phyloP scores from a whole-genome alignment of 139 green algal genomes.

The Nannochloris sp. region DNA sequence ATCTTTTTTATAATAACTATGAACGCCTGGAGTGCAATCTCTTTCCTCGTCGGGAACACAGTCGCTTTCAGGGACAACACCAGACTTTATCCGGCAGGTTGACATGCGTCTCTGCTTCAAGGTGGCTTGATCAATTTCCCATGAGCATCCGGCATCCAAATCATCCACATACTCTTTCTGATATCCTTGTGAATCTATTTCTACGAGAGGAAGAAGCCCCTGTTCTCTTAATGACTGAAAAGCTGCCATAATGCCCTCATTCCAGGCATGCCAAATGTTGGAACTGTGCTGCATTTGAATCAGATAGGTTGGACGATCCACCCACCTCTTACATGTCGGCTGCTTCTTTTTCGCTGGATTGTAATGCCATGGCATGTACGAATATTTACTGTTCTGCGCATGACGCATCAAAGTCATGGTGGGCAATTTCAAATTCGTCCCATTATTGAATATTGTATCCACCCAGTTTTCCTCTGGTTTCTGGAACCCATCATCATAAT shows the following conservation, averaged over 20 bases:
- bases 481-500: no score
- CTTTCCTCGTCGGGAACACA: neutral
- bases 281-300: slow-evolving; percentile 20
- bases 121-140: neutral
- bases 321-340: slow-evolving; percentile 18
- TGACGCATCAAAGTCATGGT: neutral
- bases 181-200: slow-evolving; percentile 18
- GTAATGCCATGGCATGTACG: neutral
- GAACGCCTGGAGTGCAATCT: neutral
- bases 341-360: neutral
- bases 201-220: slow-evolving; percentile 25
- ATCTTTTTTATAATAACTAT: neutral
- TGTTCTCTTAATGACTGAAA: no score
- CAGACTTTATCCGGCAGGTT: neutral
- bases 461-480: neutral
- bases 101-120: neutral
- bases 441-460: slow-evolving; percentile 1
- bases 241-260: slow-evolving; percentile 24
- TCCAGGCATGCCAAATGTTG: slow-evolving; percentile 33
- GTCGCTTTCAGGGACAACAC: neutral
- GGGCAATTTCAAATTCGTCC: neutral
- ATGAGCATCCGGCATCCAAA: neutral
- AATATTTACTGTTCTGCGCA: neutral
- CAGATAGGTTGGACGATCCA: slow-evolving; percentile 21
- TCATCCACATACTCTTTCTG: slow-evolving; percentile 10